Conservation (phyloP, 495 filamentous ascomycete genomes). For the Trypethelium eluteriae region DNA sequence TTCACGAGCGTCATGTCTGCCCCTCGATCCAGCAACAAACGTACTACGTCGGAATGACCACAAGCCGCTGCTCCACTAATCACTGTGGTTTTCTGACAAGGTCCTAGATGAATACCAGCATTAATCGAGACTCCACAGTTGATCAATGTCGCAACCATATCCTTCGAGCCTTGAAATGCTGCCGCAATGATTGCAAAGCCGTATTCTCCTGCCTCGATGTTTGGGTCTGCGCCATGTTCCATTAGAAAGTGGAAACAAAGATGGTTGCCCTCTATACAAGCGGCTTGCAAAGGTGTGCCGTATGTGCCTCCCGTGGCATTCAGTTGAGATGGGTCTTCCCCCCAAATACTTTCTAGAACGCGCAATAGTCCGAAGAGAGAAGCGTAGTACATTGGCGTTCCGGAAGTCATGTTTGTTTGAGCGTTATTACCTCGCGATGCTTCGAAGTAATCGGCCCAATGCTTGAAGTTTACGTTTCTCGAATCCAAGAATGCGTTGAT, state of each 20-base stretch:
- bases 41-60: slow-evolving; percentile 14
- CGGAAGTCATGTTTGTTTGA: not conserved
- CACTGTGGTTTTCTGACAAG: not conserved
- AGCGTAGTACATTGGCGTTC: slow-evolving; percentile 6
- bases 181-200: slow-evolving; percentile 17
- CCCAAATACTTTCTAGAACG: not conserved
- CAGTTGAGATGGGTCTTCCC: not conserved
- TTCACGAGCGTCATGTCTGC: slow-evolving; percentile 14
- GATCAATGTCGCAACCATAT: not conserved
- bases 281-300: slow-evolving; percentile 16
- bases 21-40: slow-evolving; percentile 14
- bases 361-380: not conserved
- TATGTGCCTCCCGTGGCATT: slow-evolving; percentile 13
- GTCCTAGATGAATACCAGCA: not conserved
- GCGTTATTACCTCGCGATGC: not conserved
- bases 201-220: slow-evolving; percentile 13
- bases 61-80: not conserved
- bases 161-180: not conserved
- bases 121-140: not conserved
- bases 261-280: not conserved
- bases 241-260: slow-evolving; percentile 8
- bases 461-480: not conserved
- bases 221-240: slow-evolving; percentile 14
- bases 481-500: not conserved
- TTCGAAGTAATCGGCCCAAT: not conserved